These are phyloP conservation scores for Aspergillus sp. DNA, from an alignment of 2,329 filamentous ascomycete genomes.

Conservation along the genomic window DNA sequence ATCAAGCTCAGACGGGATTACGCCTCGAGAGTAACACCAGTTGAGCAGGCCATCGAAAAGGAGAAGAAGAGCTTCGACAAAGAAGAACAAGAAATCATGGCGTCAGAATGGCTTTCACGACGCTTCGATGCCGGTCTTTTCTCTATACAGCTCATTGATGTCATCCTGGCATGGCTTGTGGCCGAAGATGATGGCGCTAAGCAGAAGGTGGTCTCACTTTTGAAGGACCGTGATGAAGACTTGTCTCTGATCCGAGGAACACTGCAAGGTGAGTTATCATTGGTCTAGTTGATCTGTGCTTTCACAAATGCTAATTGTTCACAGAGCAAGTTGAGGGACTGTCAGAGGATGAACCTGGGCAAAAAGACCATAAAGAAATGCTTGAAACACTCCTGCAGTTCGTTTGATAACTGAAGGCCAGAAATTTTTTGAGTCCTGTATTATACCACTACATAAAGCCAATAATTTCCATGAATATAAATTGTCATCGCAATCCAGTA, in stretches of 20 bases:
- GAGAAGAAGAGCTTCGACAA: constrained; percentile 50
- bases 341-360: constrained; percentile 48
- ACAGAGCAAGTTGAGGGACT: constrained; percentile 57
- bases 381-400: constrained; percentile 51
- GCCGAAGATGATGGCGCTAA: constrained; percentile 78
- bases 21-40: constrained; percentile 52
- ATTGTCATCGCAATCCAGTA: background rate
- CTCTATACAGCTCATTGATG: constrained; percentile 73
- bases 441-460: background rate
- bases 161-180: constrained; percentile 80
- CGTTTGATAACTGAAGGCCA: constrained; percentile 14
- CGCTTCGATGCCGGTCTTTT: constrained; percentile 80
- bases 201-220: constrained; percentile 54
- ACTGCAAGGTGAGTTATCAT: constrained; percentile 49
- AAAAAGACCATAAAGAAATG: constrained; percentile 56
- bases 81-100: constrained; percentile 56
- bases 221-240: constrained; percentile 63
- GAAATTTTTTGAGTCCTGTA: background rate
- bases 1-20: constrained; percentile 67
- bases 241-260: constrained; percentile 59
- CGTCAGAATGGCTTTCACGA: constrained; percentile 65
- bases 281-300: background rate
- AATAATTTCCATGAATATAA: background rate
- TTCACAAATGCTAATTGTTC: constrained; percentile 12
- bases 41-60: constrained; percentile 56